Evolutionary conservation across 2,329 filamentous ascomycete genomes (phyloP), one percentile per base, ranked within the genome.

Genomic region (Tolypocladium album): DNA sequence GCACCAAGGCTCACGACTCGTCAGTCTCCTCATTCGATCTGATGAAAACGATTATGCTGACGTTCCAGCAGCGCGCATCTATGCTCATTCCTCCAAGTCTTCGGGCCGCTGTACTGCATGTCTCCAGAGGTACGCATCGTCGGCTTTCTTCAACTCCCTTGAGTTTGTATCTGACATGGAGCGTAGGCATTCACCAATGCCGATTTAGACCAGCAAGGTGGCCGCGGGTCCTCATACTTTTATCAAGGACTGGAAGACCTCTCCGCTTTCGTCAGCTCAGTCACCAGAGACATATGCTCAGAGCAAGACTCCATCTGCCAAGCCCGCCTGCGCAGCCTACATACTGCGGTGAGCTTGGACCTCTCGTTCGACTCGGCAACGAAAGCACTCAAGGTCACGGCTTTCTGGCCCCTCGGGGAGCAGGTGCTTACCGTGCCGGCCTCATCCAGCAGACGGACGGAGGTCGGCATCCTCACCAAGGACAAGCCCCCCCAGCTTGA

Each of bases 381-480:
- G 2, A 82, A 88, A 64, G 77, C 83, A 1, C 71, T 93, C 31
- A 84, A 84, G 53, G 62, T 92, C 11, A 87, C 85, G 1, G 84
- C 82, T 36, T 77, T 85, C 58, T 94, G 87, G 85, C 77, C 82
- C 1, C 74, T 80, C 58, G 68, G 68, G 40, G 64, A 67, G 22
- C 78, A 78, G 39, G 66, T 68, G 2, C 62, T 85, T 22, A 67
- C 69, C 1, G 75, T 79, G 15, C 69, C 75, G 20, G 69, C 75
- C 0, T 74, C 74, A 9, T 66, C 72, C 0, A 69, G 75, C 1
- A 78, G 85, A 56, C 83, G 88, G 56, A 82, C 91, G 6, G 93
- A 97, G 71, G 84, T 97, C 24, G 93, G 93, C 20, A 81, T 97
- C 50, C 76, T 97, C 60, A 84, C 84, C 7, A 78, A 82, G 13